Percentiles rank a stretch among this genome's conserved stretches.
These are phyloP conservation scores for Eleusine indica DNA, from an alignment of 176 grass and related monocot genomes.

Conservation along the genomic window DNA sequence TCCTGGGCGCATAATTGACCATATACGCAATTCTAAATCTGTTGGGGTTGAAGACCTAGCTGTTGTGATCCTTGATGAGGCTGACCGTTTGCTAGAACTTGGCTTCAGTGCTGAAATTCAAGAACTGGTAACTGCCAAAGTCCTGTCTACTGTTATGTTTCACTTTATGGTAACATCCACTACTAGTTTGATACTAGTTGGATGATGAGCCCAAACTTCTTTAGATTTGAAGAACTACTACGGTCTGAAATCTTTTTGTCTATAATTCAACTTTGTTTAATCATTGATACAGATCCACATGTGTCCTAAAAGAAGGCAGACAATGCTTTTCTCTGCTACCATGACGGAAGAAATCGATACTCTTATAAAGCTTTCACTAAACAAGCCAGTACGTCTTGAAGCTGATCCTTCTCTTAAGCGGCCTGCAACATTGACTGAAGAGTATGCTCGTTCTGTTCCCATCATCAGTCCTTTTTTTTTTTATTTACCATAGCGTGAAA, in stretches of 20 bases:
- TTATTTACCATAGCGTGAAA: not conserved
- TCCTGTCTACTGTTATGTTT: conserved; percentile 30
- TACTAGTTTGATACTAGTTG: not conserved
- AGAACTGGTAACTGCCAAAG: conserved; percentile 64
- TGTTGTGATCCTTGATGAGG: conserved; percentile 96
- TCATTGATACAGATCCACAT: conserved; percentile 67
- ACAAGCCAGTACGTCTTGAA: conserved; percentile 89
- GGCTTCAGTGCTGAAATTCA: conserved; percentile 96
- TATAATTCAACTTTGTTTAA: conserved; percentile 3
- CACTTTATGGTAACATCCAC: not conserved
- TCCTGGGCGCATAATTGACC: conserved; percentile 95
- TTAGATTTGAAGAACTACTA: not conserved
- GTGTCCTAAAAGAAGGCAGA: conserved; percentile 92
- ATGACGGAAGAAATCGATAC: conserved; percentile 91
- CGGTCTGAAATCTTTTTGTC: not conserved
- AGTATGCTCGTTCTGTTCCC: conserved; percentile 54
- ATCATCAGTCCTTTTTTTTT: conserved; percentile 7
- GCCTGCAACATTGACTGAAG: conserved; percentile 83
- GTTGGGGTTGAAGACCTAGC: conserved; percentile 95
- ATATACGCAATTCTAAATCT: conserved; percentile 84
- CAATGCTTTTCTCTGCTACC: conserved; percentile 97
- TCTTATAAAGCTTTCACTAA: conserved; percentile 86
- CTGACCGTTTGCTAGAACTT: conserved; percentile 90
- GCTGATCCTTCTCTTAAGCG: conserved; percentile 86
- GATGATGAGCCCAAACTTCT: not conserved